Base-by-base conservation (phyloP, 164 flowering plant genomes). In the Cinnamomum micranthum region DNA sequence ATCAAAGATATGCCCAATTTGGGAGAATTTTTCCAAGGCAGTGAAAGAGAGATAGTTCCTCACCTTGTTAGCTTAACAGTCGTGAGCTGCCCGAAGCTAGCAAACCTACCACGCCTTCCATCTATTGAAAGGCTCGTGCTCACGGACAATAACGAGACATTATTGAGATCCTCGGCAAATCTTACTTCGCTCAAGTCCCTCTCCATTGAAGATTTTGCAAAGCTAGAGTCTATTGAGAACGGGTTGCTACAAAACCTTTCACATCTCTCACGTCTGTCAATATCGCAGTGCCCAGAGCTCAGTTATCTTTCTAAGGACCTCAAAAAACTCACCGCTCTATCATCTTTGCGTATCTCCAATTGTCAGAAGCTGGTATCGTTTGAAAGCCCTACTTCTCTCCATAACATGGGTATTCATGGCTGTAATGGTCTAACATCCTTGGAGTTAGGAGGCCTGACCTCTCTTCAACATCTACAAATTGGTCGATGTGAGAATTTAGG, bases 291-390 rank as follows among this genome's bases (percentile, higher is more conserved):
- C 33, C 23, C 51, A 55, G 33, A 71, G 55, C 52, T 76, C 17
- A 14, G 0, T 4, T 65, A 50, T 33, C 50, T 76, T 20, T 69
- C 78, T 10, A 60, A 11, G 55, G 78, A 71, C 28, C 62, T 76
- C 22, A 41, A 65, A 19, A 47, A 55, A 28, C 65, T 76, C 27
- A 23, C 25, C 55, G 15, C 71, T 14, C 55, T 76, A 19, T 1
- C n/a, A 11, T 12, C 1, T 4, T 74, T 76, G 19, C 0, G 0
- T 3, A 33, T 76, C 10, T 0, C 2, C 6, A 0, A 19, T 11
- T 28, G 70, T 19, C 13, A 51, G 11, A 25, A 51, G 14, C 31
- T 73, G 23, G 58, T 4, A 2, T 24, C 70, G 12, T 27, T 73
- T 25, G 23, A 27, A 15, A 24, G 63, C 27, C 63, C 59, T 22